These are phyloP conservation scores for Pseudocercospora fijiensis DNA, from an alignment of 2,329 filamentous ascomycete species.

Conservation along the genomic window DNA sequence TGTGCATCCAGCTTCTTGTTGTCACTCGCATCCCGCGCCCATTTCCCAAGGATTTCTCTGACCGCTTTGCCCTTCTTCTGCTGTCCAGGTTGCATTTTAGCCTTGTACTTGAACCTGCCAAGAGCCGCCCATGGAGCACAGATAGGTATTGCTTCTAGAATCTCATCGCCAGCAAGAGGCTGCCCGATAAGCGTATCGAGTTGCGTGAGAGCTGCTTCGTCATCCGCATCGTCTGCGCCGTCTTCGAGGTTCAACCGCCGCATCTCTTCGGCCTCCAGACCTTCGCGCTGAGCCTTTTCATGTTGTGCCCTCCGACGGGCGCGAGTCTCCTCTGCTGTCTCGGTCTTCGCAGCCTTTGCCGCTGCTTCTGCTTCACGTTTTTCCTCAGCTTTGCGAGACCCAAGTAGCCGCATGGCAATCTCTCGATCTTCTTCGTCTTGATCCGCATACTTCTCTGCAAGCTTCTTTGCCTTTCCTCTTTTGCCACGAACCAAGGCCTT, in stretches of 20 bases:
- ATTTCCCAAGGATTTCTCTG: conserved; percentile 81
- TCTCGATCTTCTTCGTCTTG: conserved; percentile 93
- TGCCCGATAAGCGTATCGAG: conserved; percentile 75
- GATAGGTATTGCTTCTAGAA: conserved; percentile 63
- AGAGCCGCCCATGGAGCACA: conserved; percentile 65
- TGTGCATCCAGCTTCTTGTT: conserved; percentile 46
- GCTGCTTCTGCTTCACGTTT: conserved; percentile 64
- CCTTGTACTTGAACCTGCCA: conserved; percentile 82
- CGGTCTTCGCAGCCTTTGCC: conserved; percentile 62
- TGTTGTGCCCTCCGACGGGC: conserved; percentile 78
- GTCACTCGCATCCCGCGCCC: conserved; percentile 65
- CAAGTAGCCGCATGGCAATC: conserved; percentile 82
- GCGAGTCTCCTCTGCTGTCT: conserved; percentile 63
- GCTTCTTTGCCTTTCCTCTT: conserved; percentile 79
- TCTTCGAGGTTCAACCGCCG: conserved; percentile 61
- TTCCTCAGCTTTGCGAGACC: conserved; percentile 66
- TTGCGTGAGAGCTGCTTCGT: conserved; percentile 45
- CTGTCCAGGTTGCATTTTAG: conserved; percentile 85
- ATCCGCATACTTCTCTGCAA: conserved; percentile 83
- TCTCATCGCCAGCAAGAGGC: conserved; percentile 78
- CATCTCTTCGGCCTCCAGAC: conserved; percentile 71
- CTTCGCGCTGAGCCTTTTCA: conserved; percentile 70
- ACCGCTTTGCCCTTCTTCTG: conserved; percentile 94
- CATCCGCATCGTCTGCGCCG: conserved; percentile 45
- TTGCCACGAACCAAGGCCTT: conserved; percentile 61